Conservation (phyloP, 306 rosid genomes). For the Canavalia gladiata region DNA sequence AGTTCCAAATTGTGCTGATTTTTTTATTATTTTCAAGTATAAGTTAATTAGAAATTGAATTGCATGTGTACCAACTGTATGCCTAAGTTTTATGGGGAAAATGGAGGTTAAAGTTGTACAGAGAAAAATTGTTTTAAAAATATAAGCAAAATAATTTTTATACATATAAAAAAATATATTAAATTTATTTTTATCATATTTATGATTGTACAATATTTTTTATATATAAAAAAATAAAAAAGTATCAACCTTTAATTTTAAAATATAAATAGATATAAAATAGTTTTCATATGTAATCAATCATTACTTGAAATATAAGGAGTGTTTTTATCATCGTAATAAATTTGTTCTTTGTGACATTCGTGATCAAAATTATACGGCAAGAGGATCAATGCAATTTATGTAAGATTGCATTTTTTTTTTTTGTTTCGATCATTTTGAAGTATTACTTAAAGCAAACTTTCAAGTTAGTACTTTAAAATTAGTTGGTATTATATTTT, state of each 20-base stretch:
- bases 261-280: no score
- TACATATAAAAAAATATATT: no score
- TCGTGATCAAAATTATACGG: background rate
- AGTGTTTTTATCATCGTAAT: background rate
- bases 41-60: constrained; percentile 19
- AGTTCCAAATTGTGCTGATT: background rate
- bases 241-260: no score
- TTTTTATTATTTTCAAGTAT: background rate
- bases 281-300: no score
- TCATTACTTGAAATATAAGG: background rate
- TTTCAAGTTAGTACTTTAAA: no score
- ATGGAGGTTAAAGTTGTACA: background rate
- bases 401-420: background rate
- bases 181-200: no score
- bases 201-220: no score
- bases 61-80: background rate
- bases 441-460: no score
- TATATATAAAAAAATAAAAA: no score
- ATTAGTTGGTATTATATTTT: no score
- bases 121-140: background rate
- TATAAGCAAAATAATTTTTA: no score
- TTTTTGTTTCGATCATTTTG: background rate
- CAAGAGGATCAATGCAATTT: background rate
- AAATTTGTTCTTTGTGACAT: background rate
- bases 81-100: background rate